These are phyloP conservation scores for Ustilago sp. DNA, from an alignment of 1,284 basidiomycete species.

Conservation along the genomic window DNA sequence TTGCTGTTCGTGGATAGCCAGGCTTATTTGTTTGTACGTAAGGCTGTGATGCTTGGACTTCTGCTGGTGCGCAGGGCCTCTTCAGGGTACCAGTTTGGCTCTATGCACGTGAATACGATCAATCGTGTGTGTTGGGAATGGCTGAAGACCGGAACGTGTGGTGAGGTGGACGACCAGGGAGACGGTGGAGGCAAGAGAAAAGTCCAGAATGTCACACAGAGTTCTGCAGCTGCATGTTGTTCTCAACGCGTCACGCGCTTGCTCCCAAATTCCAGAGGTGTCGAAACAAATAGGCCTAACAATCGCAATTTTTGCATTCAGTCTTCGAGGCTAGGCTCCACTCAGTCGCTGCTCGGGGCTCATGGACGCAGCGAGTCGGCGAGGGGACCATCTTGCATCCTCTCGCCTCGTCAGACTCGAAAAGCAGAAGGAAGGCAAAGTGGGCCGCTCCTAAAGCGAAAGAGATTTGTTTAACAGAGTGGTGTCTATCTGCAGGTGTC, in stretches of 20 bases:
- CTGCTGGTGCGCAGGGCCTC: not conserved
- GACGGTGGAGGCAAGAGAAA: conserved; percentile 29
- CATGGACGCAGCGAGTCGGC: no score
- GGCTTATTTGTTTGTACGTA: not conserved
- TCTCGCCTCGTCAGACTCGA: no score
- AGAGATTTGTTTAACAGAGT: no score
- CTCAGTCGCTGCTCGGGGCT: no score
- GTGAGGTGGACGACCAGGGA: not conserved
- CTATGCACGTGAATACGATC: no score
- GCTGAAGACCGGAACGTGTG: not conserved
- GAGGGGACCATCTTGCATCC: no score
- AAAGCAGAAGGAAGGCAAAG: no score
- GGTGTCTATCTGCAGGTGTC: not conserved
- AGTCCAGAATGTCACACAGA: not conserved
- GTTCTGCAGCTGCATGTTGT: conserved; percentile 25
- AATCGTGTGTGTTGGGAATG: not conserved
- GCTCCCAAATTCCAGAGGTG: not conserved
- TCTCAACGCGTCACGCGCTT: conserved; percentile 44
- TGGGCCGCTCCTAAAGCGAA: not conserved
- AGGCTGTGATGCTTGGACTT: no score
- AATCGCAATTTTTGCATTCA: not conserved
- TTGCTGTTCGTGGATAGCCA: not conserved
- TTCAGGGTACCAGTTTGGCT: no score
- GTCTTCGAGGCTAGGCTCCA: no score
- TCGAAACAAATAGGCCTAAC: not conserved